Percentiles rank a stretch among this genome's conserved stretches.
phyloP scores from a whole-genome alignment of 768 basidiomycete genomes.

The Exidia glandulosa region DNA sequence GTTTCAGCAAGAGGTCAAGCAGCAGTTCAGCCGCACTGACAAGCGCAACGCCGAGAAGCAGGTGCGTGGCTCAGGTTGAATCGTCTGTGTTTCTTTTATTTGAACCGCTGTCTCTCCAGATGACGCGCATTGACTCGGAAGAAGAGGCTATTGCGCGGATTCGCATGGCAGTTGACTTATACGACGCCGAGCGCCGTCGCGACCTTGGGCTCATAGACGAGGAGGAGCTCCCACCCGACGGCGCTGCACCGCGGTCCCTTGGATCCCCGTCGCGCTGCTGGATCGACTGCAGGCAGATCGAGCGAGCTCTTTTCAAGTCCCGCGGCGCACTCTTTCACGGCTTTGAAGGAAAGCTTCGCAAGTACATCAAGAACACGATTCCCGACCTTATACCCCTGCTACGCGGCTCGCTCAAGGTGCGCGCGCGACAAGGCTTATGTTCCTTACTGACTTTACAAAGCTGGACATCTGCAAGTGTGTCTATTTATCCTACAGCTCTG shows the following conservation, averaged over 20 bases:
- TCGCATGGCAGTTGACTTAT: constrained; percentile 15
- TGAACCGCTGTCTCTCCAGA: not conserved
- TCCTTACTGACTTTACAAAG: not conserved
- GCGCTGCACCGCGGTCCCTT: not conserved
- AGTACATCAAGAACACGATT: too few relatives aligned
- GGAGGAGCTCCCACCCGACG: not conserved
- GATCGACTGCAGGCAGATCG: too few relatives aligned
- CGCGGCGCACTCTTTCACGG: too few relatives aligned
- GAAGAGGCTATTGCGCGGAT: constrained; percentile 14
- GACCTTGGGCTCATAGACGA: not conserved
- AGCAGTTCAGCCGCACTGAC: constrained; percentile 20
- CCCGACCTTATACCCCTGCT: too few relatives aligned
- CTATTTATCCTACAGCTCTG: constrained; percentile 15
- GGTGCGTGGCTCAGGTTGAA: constrained; percentile 7
- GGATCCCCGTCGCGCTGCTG: too few relatives aligned
- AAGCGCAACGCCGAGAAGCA: constrained; percentile 19
- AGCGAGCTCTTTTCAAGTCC: too few relatives aligned
- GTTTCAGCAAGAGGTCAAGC: constrained; percentile 20
- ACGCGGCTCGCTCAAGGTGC: too few relatives aligned
- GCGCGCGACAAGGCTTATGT: not conserved
- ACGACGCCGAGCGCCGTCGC: constrained; percentile 5
- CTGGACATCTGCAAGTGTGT: constrained; percentile 11
- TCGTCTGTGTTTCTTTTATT: not conserved
- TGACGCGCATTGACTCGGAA: not conserved
- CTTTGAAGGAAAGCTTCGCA: too few relatives aligned